Evolutionary conservation across 345 rosid genomes (phyloP), one percentile per base, ranked within the genome.

Genomic region (Trapa bicornis): DNA sequence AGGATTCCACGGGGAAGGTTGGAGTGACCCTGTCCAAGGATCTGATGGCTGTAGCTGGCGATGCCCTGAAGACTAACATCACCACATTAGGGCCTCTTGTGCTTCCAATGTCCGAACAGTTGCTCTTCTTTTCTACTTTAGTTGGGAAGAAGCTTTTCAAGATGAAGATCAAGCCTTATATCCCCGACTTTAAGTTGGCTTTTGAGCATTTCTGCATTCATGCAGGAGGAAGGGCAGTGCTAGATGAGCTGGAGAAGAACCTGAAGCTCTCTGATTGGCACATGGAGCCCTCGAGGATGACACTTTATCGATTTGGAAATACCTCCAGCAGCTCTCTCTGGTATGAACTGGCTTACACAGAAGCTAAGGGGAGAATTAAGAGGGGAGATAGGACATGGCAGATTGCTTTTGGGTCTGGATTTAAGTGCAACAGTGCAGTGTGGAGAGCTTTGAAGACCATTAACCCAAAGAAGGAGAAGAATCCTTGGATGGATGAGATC

Each of bases 181-280:
- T 58, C 32, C 63, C 63, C 1, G 63, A 58, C 63, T 58, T 58
- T 58, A 58, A 58, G 63, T 13, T 58, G 37, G 63, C 63, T 35
- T 58, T 58, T 32, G 63, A 58, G 63, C 63, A 58, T 58, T 58
- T 58, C 63, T 58, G 63, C 11, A 58, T 58, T 33, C 63, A 58
- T 33, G 63, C 63, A 1, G 63, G 63, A 58, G 63, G 63, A 38
- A 58, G 63, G 35, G 63, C 63, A 32, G 63, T 58, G 37, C 63
- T 58, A 58, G 63, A 58, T 33, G 63, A 58, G 63, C 38, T 58
- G 63, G 63, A 58, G 63, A 58, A 58, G 63, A 58, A 58, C 63
- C 63, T 58, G 63, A 37, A 58, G 15, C 63, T 58, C 63, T 58
- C 63, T 35, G 63, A 32, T 33, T 58, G 63, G 63, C 63, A 58